Evolutionary conservation across 1,284 basidiomycete genomes (phyloP).

Genomic region (Cutaneotrichosporon mucoides): DNA sequence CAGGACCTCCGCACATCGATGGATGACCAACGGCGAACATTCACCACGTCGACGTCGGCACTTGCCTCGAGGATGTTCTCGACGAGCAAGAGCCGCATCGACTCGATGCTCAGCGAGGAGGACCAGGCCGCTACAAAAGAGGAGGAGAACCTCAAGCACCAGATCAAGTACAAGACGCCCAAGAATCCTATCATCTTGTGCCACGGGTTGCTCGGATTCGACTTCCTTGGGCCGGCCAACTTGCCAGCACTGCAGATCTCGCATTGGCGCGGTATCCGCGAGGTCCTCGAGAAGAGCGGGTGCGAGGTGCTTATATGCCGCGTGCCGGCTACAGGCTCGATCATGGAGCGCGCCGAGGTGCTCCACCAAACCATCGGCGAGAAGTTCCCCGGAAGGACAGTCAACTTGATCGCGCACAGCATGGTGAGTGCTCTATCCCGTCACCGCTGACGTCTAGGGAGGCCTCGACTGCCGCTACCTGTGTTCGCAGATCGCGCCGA

Average conservation of each 20-base stretch:
- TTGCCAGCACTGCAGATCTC: constrained; percentile 63
- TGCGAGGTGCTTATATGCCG: constrained; percentile 86
- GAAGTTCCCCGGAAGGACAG: constrained; percentile 69
- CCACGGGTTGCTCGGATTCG: constrained; percentile 85
- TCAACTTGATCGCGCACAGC: constrained; percentile 90
- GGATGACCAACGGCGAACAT: constrained; percentile 5
- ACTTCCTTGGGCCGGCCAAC: constrained; percentile 49
- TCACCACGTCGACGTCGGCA: constrained; percentile 3
- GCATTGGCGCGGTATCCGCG: constrained; percentile 92
- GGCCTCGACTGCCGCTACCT: constrained; percentile 90
- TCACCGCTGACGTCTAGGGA: constrained; percentile 57
- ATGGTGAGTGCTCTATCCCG: constrained; percentile 59
- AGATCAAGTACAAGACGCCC: constrained; percentile 71
- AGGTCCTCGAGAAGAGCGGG: constrained; percentile 80
- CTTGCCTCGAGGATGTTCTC: constrained; percentile 4
- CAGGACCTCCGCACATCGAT: neutral
- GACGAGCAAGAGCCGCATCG: constrained; percentile 54
- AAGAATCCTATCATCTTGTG: constrained; percentile 85
- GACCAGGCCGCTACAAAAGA: constrained; percentile 57
- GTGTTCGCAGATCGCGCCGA: constrained; percentile 49
- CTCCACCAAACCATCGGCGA: constrained; percentile 75
- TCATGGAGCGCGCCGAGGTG: constrained; percentile 78
- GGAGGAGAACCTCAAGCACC: constrained; percentile 57
- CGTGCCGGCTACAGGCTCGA: constrained; percentile 83
- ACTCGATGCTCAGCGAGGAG: constrained; percentile 58